Percentiles rank a stretch among this genome's conserved stretches.
Evolutionary conservation across 164 flowering plant species (phyloP).

Genomic region (Nymphaea colorata): DNA sequence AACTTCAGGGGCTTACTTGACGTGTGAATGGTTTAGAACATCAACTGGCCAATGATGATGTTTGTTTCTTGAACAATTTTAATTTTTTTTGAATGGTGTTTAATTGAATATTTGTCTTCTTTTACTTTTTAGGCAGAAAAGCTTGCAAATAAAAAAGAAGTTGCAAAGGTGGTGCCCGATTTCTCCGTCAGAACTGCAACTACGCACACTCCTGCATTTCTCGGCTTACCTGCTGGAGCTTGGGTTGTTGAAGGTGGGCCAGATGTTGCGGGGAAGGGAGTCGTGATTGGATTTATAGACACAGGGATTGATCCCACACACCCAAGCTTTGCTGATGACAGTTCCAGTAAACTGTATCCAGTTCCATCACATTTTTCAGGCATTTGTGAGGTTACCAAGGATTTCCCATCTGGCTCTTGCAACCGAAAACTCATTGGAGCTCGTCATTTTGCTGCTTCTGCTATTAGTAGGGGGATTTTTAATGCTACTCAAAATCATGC

Average conservation of each 20-base stretch:
- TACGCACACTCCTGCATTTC: slow-evolving; percentile 86
- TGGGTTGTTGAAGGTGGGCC: slow-evolving; percentile 87
- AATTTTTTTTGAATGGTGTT: too few relatives aligned
- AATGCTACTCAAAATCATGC: slow-evolving; percentile 87
- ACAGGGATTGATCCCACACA: slow-evolving; percentile 98
- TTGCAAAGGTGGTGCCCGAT: slow-evolving; percentile 84
- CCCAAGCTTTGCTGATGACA: slow-evolving; percentile 71
- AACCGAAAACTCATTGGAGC: slow-evolving; percentile 94
- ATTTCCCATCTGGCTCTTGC: slow-evolving; percentile 98
- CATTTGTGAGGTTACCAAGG: slow-evolving; percentile 85
- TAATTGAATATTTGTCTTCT: neutral
- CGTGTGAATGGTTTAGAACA: too few relatives aligned
- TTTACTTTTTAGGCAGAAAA: slow-evolving; percentile 47
- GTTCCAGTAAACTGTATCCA: slow-evolving; percentile 34
- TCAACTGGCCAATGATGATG: too few relatives aligned
- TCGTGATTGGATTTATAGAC: slow-evolving; percentile 87
- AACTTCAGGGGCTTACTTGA: too few relatives aligned
- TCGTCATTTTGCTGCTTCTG: slow-evolving; percentile 97
- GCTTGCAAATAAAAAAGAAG: slow-evolving; percentile 71
- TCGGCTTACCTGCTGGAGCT: slow-evolving; percentile 90
- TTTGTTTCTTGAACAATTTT: too few relatives aligned
- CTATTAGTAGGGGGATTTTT: slow-evolving; percentile 95
- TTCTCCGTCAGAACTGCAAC: slow-evolving; percentile 89
- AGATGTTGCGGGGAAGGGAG: slow-evolving; percentile 78
- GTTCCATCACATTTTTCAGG: slow-evolving; percentile 77